Evolutionary conservation across 2,329 filamentous ascomycete species (phyloP).

Genomic region (Aspergillus ruber): DNA sequence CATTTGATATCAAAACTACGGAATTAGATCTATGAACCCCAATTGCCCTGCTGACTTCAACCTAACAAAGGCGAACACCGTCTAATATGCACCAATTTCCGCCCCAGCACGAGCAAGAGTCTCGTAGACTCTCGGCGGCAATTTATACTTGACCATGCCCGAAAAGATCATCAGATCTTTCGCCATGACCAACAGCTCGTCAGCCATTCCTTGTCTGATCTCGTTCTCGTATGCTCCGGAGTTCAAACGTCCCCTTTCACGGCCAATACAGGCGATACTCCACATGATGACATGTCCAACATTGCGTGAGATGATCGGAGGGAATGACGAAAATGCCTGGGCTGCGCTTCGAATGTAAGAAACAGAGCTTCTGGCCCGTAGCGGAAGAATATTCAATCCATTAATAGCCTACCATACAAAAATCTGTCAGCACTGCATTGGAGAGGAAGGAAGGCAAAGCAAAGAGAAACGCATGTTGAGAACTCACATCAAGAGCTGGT

Average conservation of each 20-base stretch:
- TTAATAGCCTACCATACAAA: slow-evolving; percentile 57
- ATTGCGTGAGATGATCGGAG: slow-evolving; percentile 77
- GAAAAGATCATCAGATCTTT: slow-evolving; percentile 92
- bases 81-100: slow-evolving; percentile 47
- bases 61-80: neutral
- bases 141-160: slow-evolving; percentile 81
- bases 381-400: slow-evolving; percentile 69
- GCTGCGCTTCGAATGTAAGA: slow-evolving; percentile 72
- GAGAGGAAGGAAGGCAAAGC: neutral
- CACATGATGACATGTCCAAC: slow-evolving; percentile 89
- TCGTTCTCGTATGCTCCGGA: slow-evolving; percentile 62
- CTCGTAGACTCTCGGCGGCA: slow-evolving; percentile 83
- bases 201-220: slow-evolving; percentile 49
- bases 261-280: slow-evolving; percentile 80
- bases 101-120: slow-evolving; percentile 74
- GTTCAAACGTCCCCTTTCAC: slow-evolving; percentile 65
- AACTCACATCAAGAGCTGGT: slow-evolving; percentile 58
- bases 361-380: slow-evolving; percentile 68
- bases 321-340: slow-evolving; percentile 70
- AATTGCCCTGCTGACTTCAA: neutral
- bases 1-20: neutral
- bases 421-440: slow-evolving; percentile 6
- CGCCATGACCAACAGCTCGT: slow-evolving; percentile 69
- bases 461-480: slow-evolving; percentile 1
- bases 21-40: neutral